A percentile compares a stretch with the other conserved stretches of the same genome.
These are phyloP conservation scores for Pistacia integerrima DNA, from an alignment of 345 rosid genomes.

Conservation along the genomic window DNA sequence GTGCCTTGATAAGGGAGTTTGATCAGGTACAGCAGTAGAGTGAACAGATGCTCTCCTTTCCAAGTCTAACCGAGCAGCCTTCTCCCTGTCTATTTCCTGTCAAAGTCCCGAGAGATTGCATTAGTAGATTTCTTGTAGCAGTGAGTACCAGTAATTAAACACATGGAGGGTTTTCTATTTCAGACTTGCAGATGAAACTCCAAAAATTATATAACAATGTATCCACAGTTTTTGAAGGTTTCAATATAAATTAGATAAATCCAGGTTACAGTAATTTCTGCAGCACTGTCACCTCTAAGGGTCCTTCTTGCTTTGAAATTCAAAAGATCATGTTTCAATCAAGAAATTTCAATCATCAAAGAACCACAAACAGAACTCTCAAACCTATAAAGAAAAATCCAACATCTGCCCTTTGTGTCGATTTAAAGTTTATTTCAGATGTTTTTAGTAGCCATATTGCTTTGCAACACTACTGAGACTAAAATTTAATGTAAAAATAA, in stretches of 20 bases:
- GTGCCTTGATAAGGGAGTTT: constrained; percentile 55
- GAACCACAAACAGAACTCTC: not conserved
- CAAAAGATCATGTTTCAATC: not conserved
- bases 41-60: constrained; percentile 65
- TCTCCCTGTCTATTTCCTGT: constrained; percentile 93
- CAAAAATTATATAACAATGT: not conserved
- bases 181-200: not conserved
- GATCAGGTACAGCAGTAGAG: constrained; percentile 59
- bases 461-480: not conserved
- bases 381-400: not conserved
- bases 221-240: constrained; percentile 1
- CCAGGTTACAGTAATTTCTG: not conserved
- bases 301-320: not conserved
- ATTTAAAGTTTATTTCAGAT: not conserved
- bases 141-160: not conserved
- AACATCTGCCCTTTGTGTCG: not conserved
- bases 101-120: constrained; percentile 12
- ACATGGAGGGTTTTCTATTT: not conserved
- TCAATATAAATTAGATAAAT: not conserved
- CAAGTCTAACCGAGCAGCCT: constrained; percentile 79
- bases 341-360: not conserved
- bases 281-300: not conserved
- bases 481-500: not conserved
- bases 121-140: not conserved
- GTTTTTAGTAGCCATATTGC: constrained; percentile 12